Base-by-base conservation (phyloP, 345 rosid species). In the Rubroshorea leprosula region DNA sequence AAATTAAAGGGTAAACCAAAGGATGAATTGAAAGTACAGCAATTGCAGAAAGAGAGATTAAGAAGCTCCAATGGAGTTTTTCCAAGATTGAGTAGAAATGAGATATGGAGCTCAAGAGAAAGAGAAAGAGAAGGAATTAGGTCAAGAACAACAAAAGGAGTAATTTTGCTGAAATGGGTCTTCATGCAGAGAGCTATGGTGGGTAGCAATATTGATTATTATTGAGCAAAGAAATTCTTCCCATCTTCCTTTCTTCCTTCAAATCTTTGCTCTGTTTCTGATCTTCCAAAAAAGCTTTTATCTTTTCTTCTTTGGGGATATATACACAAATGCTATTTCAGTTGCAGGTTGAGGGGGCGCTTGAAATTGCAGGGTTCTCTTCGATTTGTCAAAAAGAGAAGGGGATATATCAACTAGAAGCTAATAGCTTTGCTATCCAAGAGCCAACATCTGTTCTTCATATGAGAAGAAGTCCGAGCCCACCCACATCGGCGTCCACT, bases 401-500 rank as follows among this genome's bases (percentile, higher is more conserved):
- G 70, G 71, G 76, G 82, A 63, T 63, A 38, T 69, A 53, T 5
- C 69, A 47, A 5, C 49, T 59, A 22, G 62, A 70, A 65, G 68
- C 23, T n/a, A 22, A 49, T 13, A 50, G 38, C 38, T 49, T 60
- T 35, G 64, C 38, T 14, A 67, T 57, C 49, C 64, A 50, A 50
- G 75, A 62, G 57, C 70, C 70, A 16, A 71, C 74, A 23, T 73
- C 77, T 60, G 74, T 73, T 64, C 79, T 78, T 75, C 79, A 74
- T 71, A 73, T 76, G 77, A 76, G 80, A 76, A 79, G 76, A 71
- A 80, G 83, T 80, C 75, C 71, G 59, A 83, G 85, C 57, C 89
- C 89, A 18, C 83, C 83, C 58, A 79, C 76, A 53, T 78, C 87
- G 9, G 80, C 74, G 55, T 82, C 89, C 57, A 83, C 89, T 21